Evolutionary conservation across 2,329 filamentous ascomycete genomes (phyloP), one percentile per base, ranked within the genome.

Genomic region (Stagonosporopsis rhizophila): DNA sequence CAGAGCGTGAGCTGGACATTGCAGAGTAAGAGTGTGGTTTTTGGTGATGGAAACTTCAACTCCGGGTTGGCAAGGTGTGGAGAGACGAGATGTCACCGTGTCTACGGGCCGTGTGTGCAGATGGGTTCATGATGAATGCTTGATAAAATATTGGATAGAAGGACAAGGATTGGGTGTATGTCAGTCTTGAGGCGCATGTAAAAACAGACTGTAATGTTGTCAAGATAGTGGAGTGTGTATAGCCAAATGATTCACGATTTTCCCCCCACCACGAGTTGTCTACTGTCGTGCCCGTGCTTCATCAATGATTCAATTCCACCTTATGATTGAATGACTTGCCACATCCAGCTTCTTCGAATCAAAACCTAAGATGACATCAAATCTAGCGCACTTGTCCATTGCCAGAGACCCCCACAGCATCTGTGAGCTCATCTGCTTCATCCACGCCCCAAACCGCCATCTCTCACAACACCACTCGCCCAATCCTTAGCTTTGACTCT

Each of bases 21-120:
- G 25, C 63, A 74, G 28, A 71, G 71, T 3, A 80, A 80, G 64
- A 72, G 72, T 2, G 69, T 75, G 2, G 54, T 79, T 6, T 79
- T 79, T 67, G 75, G 73, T 17, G 77, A 78, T 52, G 48, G 23
- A 12, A 47, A 51, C 9, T 72, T 74, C 25, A 55, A 54, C 37
- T 53, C 28, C 2, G 61, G 46, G 5, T 30, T 71, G 37, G 65
- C 55, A 19, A 45, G 55, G 8, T 45, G 56, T 25, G 53, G 44
- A 15, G 52, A 58, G 27, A 44, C 7, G 34, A 62, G 64, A 34
- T 61, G 54, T 39, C 56, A 58, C 37, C 45, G 50, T 1, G 56
- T 58, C 1, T 54, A 58, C n/a, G 56, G 56, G 15, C 50, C 56
- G 45, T 40, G 42, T 22, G 8, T 9, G 47, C 47, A 51, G 25